Evolutionary conservation across 2,329 filamentous ascomycete species (phyloP), one percentile per base, ranked within the genome.

Genomic region (Sphaerulina populicola): DNA sequence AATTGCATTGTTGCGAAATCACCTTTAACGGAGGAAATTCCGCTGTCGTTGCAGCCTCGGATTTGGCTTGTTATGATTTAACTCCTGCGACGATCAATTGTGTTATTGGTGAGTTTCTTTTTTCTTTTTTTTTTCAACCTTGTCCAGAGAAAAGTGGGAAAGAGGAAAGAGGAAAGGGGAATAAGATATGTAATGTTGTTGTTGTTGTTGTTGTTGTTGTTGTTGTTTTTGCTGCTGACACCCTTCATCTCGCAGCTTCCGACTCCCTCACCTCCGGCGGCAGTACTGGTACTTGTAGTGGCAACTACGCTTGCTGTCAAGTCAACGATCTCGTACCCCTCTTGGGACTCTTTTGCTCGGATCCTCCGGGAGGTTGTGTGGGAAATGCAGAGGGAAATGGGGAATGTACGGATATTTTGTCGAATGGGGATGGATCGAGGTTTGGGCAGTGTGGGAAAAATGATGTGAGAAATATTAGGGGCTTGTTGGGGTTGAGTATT

Each of bases 31-130:
- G 47, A 38, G 49, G 48, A 11, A 41, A 38, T 3, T 41, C 47
- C 9, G 49, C 54, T 8, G 46, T 59, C 29, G 49, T 37, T 5
- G 30, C 44, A 3, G 47, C 49, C 1, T 48, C 54, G 4, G 51
- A 59, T 33, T 12, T 59, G 1, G 35, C 46, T 8, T 59, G 57
- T 45, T 59, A 59, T 21, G 54, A 57, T 21, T 35, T 59, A n/a
- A 59, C 57, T 5, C 57, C 57, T 6, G 50, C 54, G 12, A 53
- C 51, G 4, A 49, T 55, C n/a, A 59, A 59, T 29, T 59, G 57
- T 40, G 43, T 59, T 9, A 57, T 59, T 14, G 51, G 54, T 55
- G 27, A 41, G 23, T 27, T 35, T 11, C 7, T 4, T 14, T 14
- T 31, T 14, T 27, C 21, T 11, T 3, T 4, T 14, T 14, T 31